Base-by-base conservation (phyloP, 2,329 filamentous ascomycete genomes). In the Mariannaea elegans region DNA sequence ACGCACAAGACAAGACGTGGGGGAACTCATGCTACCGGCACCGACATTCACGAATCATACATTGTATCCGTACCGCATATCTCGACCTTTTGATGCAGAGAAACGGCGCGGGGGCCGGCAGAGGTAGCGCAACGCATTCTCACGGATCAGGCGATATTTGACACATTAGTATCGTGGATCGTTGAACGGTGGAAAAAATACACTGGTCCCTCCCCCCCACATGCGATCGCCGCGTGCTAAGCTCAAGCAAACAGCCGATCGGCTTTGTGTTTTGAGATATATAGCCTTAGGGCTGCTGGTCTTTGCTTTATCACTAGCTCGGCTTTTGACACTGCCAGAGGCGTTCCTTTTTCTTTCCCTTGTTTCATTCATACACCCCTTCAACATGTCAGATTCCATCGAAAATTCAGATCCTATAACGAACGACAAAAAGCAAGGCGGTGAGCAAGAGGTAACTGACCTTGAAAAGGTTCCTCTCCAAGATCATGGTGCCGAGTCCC, bases 401-500 rank as follows among this genome's bases (percentile, higher is more conserved):
- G 38, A 52, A 6, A 53, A 45, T 18, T 7, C 55, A 10, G 41
- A 31, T 6, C 23, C 55, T 8, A n/a, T 18, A 4, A 7, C 23
- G 2, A 29, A 18, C 31, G 32, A 3, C 24, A 42, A 23, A 13
- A 34, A 32, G 16, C 41, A 47, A 24, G 55, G 45, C 4, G 12
- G 8, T 8, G 55, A 58, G 8, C 24, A 39, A 34, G 44, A 32
- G 36, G 32, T 31, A 4, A 31, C 27, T n/a, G 55, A 58, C 1
- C 3, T 41, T 4, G 48, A 58, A 18, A 58, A 58, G 4, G 32
- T 39, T 3, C 48, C 55, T 18, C 34, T 47, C 10, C 31, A 29
- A 16, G 55, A 58, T 18, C 48, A 58, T 41, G 55, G 55, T n/a
- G 55, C 55, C 31, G 55, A 58, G 7, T 56, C 58, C 6, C 50